Evolutionary conservation across 2,329 filamentous ascomycete genomes (phyloP).

Genomic region (Mycosphaerella sp.): DNA sequence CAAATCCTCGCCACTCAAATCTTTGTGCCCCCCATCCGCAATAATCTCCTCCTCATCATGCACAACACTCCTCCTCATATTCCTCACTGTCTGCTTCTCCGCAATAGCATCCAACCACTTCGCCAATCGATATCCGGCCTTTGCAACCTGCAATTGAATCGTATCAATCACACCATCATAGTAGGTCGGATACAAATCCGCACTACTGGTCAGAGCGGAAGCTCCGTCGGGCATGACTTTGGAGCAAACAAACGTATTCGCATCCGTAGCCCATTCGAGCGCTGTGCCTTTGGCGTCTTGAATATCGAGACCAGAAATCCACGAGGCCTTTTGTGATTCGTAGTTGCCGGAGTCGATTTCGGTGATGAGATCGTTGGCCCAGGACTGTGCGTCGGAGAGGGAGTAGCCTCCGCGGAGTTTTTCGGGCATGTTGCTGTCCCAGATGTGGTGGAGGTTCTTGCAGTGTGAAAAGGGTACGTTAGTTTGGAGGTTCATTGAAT

Average conservation of each 20-base stretch:
- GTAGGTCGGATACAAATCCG: constrained; percentile 34
- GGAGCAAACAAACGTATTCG: constrained; percentile 40
- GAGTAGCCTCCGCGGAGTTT: constrained; percentile 37
- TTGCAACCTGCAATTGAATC: constrained; percentile 40
- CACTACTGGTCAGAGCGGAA: constrained; percentile 29
- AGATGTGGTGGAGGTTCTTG: constrained; percentile 39
- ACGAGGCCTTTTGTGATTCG: constrained; percentile 27
- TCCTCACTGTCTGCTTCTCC: constrained; percentile 12
- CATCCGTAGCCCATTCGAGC: constrained; percentile 39
- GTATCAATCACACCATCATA: constrained; percentile 35
- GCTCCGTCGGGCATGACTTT: constrained; percentile 37
- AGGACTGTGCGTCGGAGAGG: constrained; percentile 35
- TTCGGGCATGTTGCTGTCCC: constrained; percentile 43
- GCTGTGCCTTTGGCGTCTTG: constrained; percentile 33
- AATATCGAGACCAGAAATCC: constrained; percentile 36
- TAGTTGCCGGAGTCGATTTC: constrained; percentile 39
- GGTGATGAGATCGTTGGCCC: constrained; percentile 35
- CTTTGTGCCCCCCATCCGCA: background rate
- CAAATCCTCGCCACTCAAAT: background rate
- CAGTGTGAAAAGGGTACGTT: too few species aligned
- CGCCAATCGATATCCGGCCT: constrained; percentile 36
- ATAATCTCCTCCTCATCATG: background rate
- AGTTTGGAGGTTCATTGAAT: too few species aligned
- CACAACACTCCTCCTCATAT: background rate
- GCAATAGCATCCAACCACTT: constrained; percentile 35